A percentile compares a stretch with the other conserved stretches of the same genome.
Conservation (phyloP, 1,139 yeast species). For the Lodderomyces elongisporus region DNA sequence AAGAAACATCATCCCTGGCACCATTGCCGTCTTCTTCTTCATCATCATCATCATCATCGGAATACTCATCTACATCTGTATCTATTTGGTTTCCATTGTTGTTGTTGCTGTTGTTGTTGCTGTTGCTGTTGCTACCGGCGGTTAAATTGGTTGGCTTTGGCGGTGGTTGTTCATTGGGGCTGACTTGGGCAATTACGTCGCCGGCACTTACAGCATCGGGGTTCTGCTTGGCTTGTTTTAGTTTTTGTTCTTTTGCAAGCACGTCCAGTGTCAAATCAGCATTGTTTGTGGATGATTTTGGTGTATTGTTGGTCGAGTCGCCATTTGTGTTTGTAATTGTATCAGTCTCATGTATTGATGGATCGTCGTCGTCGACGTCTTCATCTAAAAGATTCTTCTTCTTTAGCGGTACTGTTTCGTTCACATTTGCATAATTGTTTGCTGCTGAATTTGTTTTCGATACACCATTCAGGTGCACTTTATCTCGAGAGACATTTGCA, state of each 20-base stretch:
- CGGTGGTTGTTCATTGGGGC: slow-evolving; percentile 8
- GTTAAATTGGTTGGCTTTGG: slow-evolving; percentile 2
- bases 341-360: slow-evolving; percentile 40
- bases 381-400: slow-evolving; percentile 27
- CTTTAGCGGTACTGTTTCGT: slow-evolving; percentile 13
- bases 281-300: slow-evolving; percentile 6
- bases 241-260: slow-evolving; percentile 1
- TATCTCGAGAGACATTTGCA: background rate
- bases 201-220: slow-evolving; percentile 4
- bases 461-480: too few species aligned
- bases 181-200: slow-evolving; percentile 11
- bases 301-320: slow-evolving; percentile 15
- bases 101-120: slow-evolving; percentile 3
- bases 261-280: background rate
- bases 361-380: slow-evolving; percentile 22
- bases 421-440: too few species aligned
- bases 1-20: slow-evolving; percentile 12
- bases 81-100: slow-evolving; percentile 14
- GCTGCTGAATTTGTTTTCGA: too few species aligned
- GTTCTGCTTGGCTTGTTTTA: slow-evolving; percentile 1
- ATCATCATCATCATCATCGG: slow-evolving; percentile 14
- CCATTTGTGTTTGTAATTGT: slow-evolving; percentile 43
- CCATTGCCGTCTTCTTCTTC: slow-evolving; percentile 17
- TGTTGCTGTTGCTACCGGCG: slow-evolving; percentile 2
- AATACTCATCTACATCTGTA: slow-evolving; percentile 19